These are phyloP conservation scores for Xylaria sp. DNA, from an alignment of 2,329 filamentous ascomycete species.

Conservation along the genomic window DNA sequence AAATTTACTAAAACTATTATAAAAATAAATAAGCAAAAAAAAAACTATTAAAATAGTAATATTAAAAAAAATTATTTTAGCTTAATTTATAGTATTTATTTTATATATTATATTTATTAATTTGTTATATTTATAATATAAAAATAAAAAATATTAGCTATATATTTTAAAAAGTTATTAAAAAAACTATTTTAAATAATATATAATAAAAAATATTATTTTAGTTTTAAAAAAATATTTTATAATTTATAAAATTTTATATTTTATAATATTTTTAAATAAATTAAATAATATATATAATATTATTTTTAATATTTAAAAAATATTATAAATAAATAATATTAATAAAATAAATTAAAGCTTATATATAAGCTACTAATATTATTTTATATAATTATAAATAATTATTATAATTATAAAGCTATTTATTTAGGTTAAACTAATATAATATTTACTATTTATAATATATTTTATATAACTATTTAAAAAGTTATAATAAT, in stretches of 20 bases:
- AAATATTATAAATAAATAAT: background rate
- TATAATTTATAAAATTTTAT: background rate
- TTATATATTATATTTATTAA: background rate
- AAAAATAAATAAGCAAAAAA: background rate
- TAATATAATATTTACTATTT: background rate
- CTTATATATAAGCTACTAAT: background rate
- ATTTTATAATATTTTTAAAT: background rate
- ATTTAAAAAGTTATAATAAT: too few relatives aligned
- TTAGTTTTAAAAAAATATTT: background rate
- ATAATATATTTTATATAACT: too few relatives aligned
- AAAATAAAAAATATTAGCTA: background rate
- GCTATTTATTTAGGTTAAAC: slow-evolving; percentile 3
- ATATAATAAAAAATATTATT: slow-evolving; percentile 2
- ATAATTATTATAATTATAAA: too few relatives aligned
- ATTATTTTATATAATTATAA: background rate
- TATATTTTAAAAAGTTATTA: background rate
- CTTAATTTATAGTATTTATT: background rate
- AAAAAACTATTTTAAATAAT: background rate
- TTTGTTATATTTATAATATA: background rate
- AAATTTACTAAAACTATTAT: background rate
- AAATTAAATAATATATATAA: background rate
- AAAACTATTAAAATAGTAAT: background rate
- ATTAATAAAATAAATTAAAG: background rate
- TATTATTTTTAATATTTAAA: background rate
- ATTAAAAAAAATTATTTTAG: background rate